These are phyloP conservation scores for Hypoxylon rubiginosum DNA, from an alignment of 2,329 filamentous ascomycete genomes.

Conservation along the genomic window DNA sequence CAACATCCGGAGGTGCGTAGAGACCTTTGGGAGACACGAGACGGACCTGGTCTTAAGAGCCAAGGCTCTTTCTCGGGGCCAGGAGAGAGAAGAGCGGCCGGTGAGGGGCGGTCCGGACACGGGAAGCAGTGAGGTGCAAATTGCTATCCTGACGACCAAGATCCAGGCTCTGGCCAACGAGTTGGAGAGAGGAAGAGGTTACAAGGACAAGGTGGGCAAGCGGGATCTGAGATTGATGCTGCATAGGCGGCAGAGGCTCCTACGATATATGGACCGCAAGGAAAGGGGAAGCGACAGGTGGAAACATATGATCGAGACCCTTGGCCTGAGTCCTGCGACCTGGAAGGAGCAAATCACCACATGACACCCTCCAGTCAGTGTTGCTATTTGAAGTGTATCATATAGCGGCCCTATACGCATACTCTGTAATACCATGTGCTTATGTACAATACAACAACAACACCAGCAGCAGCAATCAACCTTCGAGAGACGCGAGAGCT, in stretches of 20 bases:
- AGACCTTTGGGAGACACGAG: conserved; percentile 90
- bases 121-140: conserved; percentile 96
- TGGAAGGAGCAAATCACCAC: conserved; percentile 91
- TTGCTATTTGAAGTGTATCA: conserved; percentile 42
- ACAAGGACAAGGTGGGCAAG: conserved; percentile 95
- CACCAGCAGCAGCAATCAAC: conserved; percentile 27
- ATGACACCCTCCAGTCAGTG: conserved; percentile 57
- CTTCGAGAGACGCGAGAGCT: conserved; percentile 36
- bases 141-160: conserved; percentile 93
- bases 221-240: conserved; percentile 87
- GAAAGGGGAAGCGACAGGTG: conserved; percentile 93
- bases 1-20: conserved; percentile 87
- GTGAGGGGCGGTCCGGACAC: conserved; percentile 88
- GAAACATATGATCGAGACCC: conserved; percentile 84
- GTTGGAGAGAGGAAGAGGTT: conserved; percentile 74
- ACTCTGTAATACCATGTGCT: conserved; percentile 51
- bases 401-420: conserved; percentile 43
- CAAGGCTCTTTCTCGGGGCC: conserved; percentile 65
- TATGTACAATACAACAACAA: conserved; percentile 57
- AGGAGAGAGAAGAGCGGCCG: conserved; percentile 58
- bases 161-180: conserved; percentile 84
- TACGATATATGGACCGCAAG: conserved; percentile 88
- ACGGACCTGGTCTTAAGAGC: conserved; percentile 80
- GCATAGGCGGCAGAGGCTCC: conserved; percentile 88
- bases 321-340: conserved; percentile 88